Conservation (phyloP, 2,329 filamentous ascomycete genomes). For the Aspergillus novoparasiticus region DNA sequence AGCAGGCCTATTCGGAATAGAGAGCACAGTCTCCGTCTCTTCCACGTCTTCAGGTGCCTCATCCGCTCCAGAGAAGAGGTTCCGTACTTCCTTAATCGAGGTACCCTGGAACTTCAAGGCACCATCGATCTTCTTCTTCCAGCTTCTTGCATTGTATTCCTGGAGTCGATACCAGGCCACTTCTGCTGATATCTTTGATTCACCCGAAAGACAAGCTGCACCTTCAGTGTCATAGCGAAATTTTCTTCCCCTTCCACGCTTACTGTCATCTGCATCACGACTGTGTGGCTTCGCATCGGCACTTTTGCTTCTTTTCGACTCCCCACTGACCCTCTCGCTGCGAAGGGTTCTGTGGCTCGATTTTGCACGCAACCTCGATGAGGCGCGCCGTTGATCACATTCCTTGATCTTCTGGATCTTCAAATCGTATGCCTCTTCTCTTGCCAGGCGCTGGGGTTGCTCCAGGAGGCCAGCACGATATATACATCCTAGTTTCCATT, state of each 20-base stretch:
- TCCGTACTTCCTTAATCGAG: constrained; percentile 76
- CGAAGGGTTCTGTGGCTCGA: constrained; percentile 52
- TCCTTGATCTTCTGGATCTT: constrained; percentile 85
- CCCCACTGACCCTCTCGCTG: constrained; percentile 40
- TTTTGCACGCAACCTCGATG: constrained; percentile 55
- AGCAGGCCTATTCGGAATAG: constrained; percentile 80
- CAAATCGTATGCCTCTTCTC: constrained; percentile 84
- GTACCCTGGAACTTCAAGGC: constrained; percentile 69
- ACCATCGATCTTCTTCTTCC: constrained; percentile 87
- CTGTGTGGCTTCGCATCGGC: constrained; percentile 50
- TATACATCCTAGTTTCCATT: constrained; percentile 95
- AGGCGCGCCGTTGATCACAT: constrained; percentile 57
- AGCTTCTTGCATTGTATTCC: constrained; percentile 81
- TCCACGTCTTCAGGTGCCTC: constrained; percentile 79
- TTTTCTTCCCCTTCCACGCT: constrained; percentile 40
- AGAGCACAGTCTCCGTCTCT: constrained; percentile 81
- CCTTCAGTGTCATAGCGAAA: constrained; percentile 78
- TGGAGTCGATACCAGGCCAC: constrained; percentile 77
- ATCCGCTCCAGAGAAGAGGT: constrained; percentile 79
- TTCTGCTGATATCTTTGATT: constrained; percentile 70
- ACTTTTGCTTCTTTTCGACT: constrained; percentile 57
- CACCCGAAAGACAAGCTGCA: constrained; percentile 70
- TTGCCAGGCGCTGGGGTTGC: constrained; percentile 83
- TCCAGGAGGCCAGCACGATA: constrained; percentile 87
- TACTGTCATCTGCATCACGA: constrained; percentile 30